These are phyloP conservation scores for Forsythia viridissima DNA, from an alignment of 257 asterid species.

Conservation along the genomic window DNA sequence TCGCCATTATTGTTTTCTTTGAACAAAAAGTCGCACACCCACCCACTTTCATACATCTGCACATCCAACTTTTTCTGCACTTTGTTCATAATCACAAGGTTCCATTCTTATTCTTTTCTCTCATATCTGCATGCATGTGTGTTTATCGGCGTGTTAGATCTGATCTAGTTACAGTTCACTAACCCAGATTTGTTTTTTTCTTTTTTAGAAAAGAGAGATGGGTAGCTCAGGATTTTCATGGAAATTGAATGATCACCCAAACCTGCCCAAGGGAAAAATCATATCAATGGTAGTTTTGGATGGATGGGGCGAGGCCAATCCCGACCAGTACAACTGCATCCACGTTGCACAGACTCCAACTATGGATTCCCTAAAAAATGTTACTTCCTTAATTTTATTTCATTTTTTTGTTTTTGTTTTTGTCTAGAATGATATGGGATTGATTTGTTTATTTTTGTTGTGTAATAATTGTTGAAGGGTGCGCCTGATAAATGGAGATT, in stretches of 20 bases:
- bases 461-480: constrained; percentile 53
- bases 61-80: background rate
- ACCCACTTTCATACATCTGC: background rate
- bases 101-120: background rate
- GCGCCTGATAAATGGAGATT: constrained; percentile 96
- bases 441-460: constrained; percentile 15
- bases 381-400: constrained; percentile 14
- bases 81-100: background rate
- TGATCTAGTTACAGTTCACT: constrained; percentile 11
- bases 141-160: constrained; percentile 21
- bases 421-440: background rate
- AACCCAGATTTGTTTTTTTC: constrained; percentile 23
- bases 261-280: constrained; percentile 78
- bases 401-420: background rate
- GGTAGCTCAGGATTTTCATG: constrained; percentile 80
- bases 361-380: constrained; percentile 93
- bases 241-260: constrained; percentile 85
- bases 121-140: constrained; percentile 3
- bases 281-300: constrained; percentile 86
- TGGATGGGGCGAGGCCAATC: constrained; percentile 96
- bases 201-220: constrained; percentile 36
- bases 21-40: background rate
- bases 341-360: constrained; percentile 94
- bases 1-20: background rate
- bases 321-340: constrained; percentile 84